Base-by-base conservation (phyloP, 164 flowering plant species). In the Tetrastigma voinierianum region DNA sequence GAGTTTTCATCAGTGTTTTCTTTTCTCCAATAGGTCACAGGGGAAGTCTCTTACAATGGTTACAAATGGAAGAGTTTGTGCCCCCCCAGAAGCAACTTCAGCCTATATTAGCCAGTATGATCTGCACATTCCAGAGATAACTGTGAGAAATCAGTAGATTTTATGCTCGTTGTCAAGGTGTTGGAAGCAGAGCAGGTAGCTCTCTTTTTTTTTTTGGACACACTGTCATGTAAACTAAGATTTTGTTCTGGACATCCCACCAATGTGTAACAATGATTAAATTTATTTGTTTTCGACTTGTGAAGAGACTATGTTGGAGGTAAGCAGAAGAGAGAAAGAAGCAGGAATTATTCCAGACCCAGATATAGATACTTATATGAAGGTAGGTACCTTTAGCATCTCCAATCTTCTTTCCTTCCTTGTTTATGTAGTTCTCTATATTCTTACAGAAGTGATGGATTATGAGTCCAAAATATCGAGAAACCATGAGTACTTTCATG, bases 301-400 rank as follows among this genome's bases (percentile, higher is more conserved):
- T 63, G 46, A 72, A 86, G 95, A 89, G 18, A 69, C 83, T 14
- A 80, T 87, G 83, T 64, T 49, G 76, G 95, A 89, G 66, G 79
- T 87, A 54, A 72, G 75, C 61, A 78, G 79, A 77, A 83, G 83
- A 70, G 93, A 90, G 71, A 86, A 82, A 69, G 72, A 78, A 60
- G 83, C 78, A 51, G 86, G 91, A 66, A 81, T 88, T 57, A 67
- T 84, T 47, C 91, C 96, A n/a, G 93, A 86, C 68, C 81, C 84
- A 47, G 93, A 86, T 23, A 51, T 85, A 32, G 96, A 88, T 72
- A 77, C 84, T 21, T 90, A 81, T 73, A 90, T 90, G 93, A 90
- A 90, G 90, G 95, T 86, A 90, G 90, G 95, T 86, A 72, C 12
- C 23, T 2, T 17, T 64, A 24, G 12, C 51, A 46, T 32, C 19